These are phyloP conservation scores for Sungouiella thailandica DNA, from an alignment of 805 yeast genomes.

Conservation along the genomic window DNA sequence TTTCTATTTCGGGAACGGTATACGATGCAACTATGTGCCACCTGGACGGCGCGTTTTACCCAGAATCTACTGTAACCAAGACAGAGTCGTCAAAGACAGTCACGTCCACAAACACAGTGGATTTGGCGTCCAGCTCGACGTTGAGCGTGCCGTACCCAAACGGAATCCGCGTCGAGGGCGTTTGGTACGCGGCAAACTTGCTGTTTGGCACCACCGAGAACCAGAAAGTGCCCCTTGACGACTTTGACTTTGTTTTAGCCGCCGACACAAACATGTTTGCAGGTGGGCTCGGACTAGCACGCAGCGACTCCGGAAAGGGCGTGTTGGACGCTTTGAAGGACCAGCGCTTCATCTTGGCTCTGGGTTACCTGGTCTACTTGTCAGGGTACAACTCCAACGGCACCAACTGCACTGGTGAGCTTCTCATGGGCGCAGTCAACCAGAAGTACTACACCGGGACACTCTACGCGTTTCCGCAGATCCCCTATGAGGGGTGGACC, in stretches of 20 bases:
- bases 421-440: constrained; percentile 60
- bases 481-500: constrained; percentile 31
- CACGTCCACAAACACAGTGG: constrained; percentile 7
- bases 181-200: constrained; percentile 21
- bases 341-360: constrained; percentile 19
- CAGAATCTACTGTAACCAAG: constrained; percentile 8
- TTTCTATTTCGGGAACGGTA: constrained; percentile 17
- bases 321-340: constrained; percentile 19
- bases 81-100: constrained; percentile 8
- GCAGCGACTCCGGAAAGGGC: constrained; percentile 22
- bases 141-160: constrained; percentile 26
- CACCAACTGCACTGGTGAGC: constrained; percentile 22
- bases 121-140: constrained; percentile 4
- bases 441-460: constrained; percentile 41
- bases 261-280: constrained; percentile 16
- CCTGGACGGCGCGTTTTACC: constrained; percentile 20
- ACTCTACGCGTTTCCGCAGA: constrained; percentile 44
- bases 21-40: constrained; percentile 25
- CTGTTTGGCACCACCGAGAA: constrained; percentile 12
- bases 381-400: constrained; percentile 8
- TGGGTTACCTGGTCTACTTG: constrained; percentile 34
- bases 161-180: constrained; percentile 24
- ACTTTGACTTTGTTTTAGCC: constrained; percentile 27
- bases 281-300: constrained; percentile 37
- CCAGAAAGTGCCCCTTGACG: constrained; percentile 9